Evolutionary conservation across 2,329 filamentous ascomycete genomes (phyloP).

Genomic region (Verruconis gallopava): DNA sequence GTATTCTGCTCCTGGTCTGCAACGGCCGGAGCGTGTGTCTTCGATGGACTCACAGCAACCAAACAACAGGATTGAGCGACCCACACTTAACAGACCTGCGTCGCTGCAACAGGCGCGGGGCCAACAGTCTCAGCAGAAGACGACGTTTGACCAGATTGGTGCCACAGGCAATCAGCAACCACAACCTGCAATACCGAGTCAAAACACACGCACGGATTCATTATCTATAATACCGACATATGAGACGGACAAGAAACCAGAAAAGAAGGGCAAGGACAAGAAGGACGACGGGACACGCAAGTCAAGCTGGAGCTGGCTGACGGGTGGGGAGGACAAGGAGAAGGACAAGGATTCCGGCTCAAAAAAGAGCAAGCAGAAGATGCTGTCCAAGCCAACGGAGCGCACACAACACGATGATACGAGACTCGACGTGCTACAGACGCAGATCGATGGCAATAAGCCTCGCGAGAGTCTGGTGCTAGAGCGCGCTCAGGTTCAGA

Average conservation of each 20-base stretch:
- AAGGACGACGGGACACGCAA: slow-evolving; percentile 57
- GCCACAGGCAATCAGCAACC: too few species aligned
- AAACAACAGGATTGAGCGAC: slow-evolving; percentile 19
- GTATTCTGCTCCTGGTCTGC: slow-evolving; percentile 13
- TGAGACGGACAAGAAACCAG: slow-evolving; percentile 57
- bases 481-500: slow-evolving; percentile 62
- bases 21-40: slow-evolving; percentile 40
- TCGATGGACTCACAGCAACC: slow-evolving; percentile 17
- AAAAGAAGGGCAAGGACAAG: slow-evolving; percentile 52
- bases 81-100: slow-evolving; percentile 8
- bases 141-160: slow-evolving; percentile 50
- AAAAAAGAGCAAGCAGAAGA: slow-evolving; percentile 36
- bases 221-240: slow-evolving; percentile 71
- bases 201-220: slow-evolving; percentile 58
- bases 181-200: slow-evolving; percentile 59
- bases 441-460: slow-evolving; percentile 57
- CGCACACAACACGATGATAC: slow-evolving; percentile 61
- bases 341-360: slow-evolving; percentile 38
- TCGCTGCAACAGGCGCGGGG: slow-evolving; percentile 25
- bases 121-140: slow-evolving; percentile 21
- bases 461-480: slow-evolving; percentile 74
- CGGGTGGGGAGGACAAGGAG: slow-evolving; percentile 56
- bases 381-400: slow-evolving; percentile 54
- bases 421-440: slow-evolving; percentile 74
- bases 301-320: slow-evolving; percentile 73